phyloP scores from a whole-genome alignment of 176 grass and related monocot genomes.

The Eragrostis curvula region DNA sequence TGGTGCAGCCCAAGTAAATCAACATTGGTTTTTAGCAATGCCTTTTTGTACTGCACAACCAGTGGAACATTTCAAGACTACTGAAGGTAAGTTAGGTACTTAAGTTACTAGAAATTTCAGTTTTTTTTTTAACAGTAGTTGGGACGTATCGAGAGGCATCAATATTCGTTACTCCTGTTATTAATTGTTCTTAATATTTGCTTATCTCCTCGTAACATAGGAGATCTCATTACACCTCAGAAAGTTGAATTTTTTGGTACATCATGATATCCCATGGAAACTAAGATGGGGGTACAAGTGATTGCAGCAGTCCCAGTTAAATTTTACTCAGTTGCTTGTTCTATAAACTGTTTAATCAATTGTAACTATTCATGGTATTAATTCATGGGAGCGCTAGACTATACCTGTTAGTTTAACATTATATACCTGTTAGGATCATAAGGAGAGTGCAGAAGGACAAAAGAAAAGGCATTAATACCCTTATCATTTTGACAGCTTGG shows the following conservation, averaged over 20 bases:
- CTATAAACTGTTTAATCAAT: not conserved
- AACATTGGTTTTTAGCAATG: slow-evolving; percentile 10
- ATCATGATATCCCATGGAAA: not conserved
- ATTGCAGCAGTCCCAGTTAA: not conserved
- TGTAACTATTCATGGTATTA: not conserved
- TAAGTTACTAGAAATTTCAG: slow-evolving; percentile 7
- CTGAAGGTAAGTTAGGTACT: slow-evolving; percentile 26
- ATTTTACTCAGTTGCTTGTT: slow-evolving; percentile 22
- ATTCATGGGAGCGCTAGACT: not conserved
- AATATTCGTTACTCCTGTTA: not conserved
- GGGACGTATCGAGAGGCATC: not conserved
- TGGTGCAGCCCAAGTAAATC: slow-evolving; percentile 63
- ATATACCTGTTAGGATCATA: too few relatives aligned
- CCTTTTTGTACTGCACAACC: slow-evolving; percentile 34
- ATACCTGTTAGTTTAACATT: not conserved
- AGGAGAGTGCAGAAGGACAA: too few relatives aligned
- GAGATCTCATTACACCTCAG: not conserved
- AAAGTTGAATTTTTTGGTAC: not conserved
- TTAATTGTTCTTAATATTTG: not conserved
- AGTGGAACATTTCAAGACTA: slow-evolving; percentile 16
- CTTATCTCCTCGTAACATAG: not conserved
- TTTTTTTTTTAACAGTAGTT: not conserved
- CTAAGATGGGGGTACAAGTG: not conserved
- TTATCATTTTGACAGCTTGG: too few relatives aligned
- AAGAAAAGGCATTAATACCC: too few relatives aligned